phyloP scores from a whole-genome alignment of 768 basidiomycete species.

The Pholiota microspora region DNA sequence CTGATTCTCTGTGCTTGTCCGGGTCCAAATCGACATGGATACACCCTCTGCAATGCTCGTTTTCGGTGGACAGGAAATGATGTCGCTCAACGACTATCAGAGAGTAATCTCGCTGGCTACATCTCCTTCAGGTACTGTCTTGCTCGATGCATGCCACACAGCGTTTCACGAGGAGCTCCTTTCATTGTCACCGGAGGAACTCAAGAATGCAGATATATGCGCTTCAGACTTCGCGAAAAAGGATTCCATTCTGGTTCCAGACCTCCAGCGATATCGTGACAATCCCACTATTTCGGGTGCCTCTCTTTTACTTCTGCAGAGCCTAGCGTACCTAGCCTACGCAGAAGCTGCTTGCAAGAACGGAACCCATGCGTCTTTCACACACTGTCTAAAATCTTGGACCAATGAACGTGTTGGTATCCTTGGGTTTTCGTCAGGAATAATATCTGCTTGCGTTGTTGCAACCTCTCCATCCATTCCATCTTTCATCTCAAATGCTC shows the following conservation, averaged over 20 bases:
- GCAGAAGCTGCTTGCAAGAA: conserved; percentile 20
- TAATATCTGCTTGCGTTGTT: conserved; percentile 51
- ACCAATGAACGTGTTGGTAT: conserved; percentile 32
- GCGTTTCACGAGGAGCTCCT: conserved; percentile 49
- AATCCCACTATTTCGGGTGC: conserved; percentile 52
- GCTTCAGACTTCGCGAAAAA: conserved; percentile 41
- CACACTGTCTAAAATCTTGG: conserved; percentile 32
- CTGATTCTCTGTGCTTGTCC: not conserved
- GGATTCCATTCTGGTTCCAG: conserved; percentile 35
- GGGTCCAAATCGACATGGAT: conserved; percentile 6
- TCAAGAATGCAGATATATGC: conserved; percentile 35
- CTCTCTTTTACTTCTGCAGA: conserved; percentile 49
- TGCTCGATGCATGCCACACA: conserved; percentile 50
- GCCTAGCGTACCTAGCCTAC: conserved; percentile 50
- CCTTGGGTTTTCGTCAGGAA: conserved; percentile 57
- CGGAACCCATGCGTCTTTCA: conserved; percentile 20
- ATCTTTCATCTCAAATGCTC: conserved; percentile 40
- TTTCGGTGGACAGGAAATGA: conserved; percentile 57
- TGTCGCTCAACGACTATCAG: conserved; percentile 27
- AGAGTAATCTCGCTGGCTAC: conserved; percentile 28
- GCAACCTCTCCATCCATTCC: conserved; percentile 39
- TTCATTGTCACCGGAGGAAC: conserved; percentile 37
- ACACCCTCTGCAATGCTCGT: conserved; percentile 38
- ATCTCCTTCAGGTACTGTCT: conserved; percentile 37
- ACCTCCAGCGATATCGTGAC: conserved; percentile 30